Conservation (phyloP, 129 eudicot genomes). For the Centaurea solstitialis region DNA sequence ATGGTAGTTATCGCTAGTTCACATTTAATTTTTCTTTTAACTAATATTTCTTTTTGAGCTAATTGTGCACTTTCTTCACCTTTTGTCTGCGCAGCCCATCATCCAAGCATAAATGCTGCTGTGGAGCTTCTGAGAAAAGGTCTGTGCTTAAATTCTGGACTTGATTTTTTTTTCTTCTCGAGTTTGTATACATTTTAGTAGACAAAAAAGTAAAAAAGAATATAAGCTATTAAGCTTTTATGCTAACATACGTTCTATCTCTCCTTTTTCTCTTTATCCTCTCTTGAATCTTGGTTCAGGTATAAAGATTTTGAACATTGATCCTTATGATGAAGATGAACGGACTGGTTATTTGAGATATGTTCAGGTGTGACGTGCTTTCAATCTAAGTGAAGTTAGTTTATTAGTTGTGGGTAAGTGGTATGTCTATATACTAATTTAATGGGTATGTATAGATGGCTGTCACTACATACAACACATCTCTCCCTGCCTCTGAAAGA, state of each 20-base stretch:
- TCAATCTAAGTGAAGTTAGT: conserved; percentile 2
- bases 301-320: conserved; percentile 59
- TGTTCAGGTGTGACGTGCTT: conserved; percentile 64
- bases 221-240: neutral
- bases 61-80: conserved; percentile 11
- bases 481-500: conserved; percentile 90
- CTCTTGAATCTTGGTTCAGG: conserved; percentile 40
- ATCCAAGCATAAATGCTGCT: conserved; percentile 90
- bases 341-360: conserved; percentile 88
- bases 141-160: conserved; percentile 7
- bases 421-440: conserved; percentile 20
- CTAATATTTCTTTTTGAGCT: conserved; percentile 13
- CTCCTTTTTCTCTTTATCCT: neutral
- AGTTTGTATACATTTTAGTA: neutral
- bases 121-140: conserved; percentile 76
- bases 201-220: neutral
- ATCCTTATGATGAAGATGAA: conserved; percentile 89
- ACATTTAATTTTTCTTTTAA: neutral
- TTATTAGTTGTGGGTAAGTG: neutral
- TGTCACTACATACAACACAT: conserved; percentile 88
- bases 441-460: conserved; percentile 68
- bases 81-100: conserved; percentile 70
- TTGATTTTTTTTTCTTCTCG: neutral
- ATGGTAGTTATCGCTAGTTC: neutral
- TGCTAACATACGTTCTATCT: conserved; percentile 1